Conservation (phyloP, 345 rosid species). For the Raphanus sativus region DNA sequence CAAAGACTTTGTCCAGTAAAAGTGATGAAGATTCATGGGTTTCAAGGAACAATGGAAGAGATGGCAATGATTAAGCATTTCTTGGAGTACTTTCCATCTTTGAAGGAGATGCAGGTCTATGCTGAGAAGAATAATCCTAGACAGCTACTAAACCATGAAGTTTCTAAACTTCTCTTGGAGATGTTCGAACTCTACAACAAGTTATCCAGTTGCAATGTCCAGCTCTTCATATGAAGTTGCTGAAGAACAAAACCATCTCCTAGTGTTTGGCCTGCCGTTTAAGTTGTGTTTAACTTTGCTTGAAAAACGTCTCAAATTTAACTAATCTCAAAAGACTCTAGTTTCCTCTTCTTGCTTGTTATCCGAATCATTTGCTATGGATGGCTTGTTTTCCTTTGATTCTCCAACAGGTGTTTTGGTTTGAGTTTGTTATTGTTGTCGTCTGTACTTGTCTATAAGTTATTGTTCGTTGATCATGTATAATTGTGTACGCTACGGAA, state of each 20-base stretch:
- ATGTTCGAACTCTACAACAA: neutral
- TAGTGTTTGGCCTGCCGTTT: no score
- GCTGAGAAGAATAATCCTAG: neutral
- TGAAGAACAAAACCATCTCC: neutral
- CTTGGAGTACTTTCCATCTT: slow-evolving; percentile 1
- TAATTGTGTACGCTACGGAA: no score
- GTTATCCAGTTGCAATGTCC: neutral
- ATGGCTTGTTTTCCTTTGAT: no score
- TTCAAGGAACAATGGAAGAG: neutral
- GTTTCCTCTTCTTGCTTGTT: no score
- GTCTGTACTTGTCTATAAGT: neutral
- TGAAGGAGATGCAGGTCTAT: neutral
- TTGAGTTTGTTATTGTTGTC: neutral
- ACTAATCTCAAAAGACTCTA: no score
- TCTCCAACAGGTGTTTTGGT: no score
- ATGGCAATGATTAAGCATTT: neutral
- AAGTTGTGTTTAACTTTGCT: no score
- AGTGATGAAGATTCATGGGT: neutral
- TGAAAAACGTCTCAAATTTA: no score
- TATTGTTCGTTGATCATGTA: no score
- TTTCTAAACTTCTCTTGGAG: neutral
- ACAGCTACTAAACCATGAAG: neutral
- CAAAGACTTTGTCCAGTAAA: neutral
- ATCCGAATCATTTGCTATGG: no score
- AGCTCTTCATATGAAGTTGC: neutral